A percentile compares a stretch with the other conserved stretches of the same genome.
Evolutionary conservation across 2,329 filamentous ascomycete genomes (phyloP).

Genomic region (Fusarium sororula): DNA sequence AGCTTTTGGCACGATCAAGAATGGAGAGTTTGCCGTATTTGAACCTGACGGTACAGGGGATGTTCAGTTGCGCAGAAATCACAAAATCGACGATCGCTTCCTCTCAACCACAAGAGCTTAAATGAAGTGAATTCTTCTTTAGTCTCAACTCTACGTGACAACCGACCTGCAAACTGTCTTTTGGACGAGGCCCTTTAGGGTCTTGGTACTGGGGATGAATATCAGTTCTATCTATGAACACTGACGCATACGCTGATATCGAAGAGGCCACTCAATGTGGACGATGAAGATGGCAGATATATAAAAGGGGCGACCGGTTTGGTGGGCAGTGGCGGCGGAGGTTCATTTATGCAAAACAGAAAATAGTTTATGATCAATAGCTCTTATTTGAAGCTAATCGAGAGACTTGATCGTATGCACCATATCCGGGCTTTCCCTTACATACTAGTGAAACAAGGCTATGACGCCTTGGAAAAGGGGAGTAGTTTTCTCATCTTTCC

Average conservation of each 20-base stretch:
- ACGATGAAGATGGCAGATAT: background rate
- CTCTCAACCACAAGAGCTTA: accelerated
- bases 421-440: background rate
- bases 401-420: background rate
- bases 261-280: background rate
- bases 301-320: background rate
- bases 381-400: background rate
- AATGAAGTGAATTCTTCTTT: background rate
- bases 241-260: background rate
- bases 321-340: background rate
- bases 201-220: too few relatives aligned
- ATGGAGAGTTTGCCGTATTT: background rate
- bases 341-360: background rate
- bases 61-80: accelerated
- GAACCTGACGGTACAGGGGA: accelerated
- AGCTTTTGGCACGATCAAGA: background rate
- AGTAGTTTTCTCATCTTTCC: background rate
- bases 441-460: background rate
- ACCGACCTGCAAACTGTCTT: accelerated
- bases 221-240: background rate
- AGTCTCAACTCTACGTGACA: background rate
- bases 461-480: background rate
- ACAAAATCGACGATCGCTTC: background rate
- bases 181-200: accelerated
- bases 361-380: background rate